Evolutionary conservation across 495 filamentous ascomycete species (phyloP), one percentile per base, ranked within the genome.

Genomic region (Chlorociboria aeruginascens): DNA sequence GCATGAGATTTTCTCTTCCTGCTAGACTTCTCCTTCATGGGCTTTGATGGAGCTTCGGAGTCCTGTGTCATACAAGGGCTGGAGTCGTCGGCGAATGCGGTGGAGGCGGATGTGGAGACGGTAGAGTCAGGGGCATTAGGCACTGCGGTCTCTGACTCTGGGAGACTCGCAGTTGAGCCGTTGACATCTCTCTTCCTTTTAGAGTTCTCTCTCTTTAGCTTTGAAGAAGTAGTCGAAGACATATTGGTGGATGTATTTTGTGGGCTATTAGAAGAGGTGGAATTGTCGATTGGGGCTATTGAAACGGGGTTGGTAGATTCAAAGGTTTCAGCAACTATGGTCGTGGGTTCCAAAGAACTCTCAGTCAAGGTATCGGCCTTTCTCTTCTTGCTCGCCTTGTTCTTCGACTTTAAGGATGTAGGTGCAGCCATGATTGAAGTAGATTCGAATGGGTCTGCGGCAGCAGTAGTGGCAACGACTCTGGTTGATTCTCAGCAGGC

Each of bases 341-440:
- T 25, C 20, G 20, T 25, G 20, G 20, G 20, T 4, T 4, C 20
- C 20, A 25, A 25, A 25, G 20, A 25, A 25, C 20, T 25, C 20
- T 46, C 36, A 17, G 12, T 13, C 12, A 46, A 8, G 8, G 28
- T 16, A 30, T 49, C 50, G 31, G 42, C 46, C 32, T 59, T 59
- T 46, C 57, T 48, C 47, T 59, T 59, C 53, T 49, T 56, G 33
- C 48, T 54, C 8, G 53, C 49, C 40, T 59, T 60, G 3, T 54
- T 47, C 28, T 55, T 58, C 41, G 20, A 25, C 20, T 25, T 25
- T 25, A 2, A 8, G 13, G n/a, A 17, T 39, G 36, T 8, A n/a
- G 13, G 36, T 6, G 11, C 13, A 39, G 36, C 13, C 20, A 8
- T n/a, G 36, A 6, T 39, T 12, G 36, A 8, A 10, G 12, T 44